Evolutionary conservation across 2,329 filamentous ascomycete species (phyloP).

Genomic region (Pseudocercospora macadamiae): DNA sequence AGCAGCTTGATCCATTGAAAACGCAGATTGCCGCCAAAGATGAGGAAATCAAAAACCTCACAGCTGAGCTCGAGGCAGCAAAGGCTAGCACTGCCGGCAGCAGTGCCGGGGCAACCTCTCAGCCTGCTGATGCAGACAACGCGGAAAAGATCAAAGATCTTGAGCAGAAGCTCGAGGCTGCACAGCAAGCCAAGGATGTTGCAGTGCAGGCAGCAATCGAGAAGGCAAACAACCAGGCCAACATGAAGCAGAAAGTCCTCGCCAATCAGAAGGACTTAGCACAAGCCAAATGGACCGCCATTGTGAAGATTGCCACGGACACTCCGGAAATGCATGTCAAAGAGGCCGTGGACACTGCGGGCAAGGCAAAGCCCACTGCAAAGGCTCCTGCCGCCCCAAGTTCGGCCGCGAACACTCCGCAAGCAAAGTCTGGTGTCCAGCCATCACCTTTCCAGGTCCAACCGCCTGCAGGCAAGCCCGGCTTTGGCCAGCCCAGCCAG

Average conservation of each 20-base stretch:
- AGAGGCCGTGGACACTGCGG: slow-evolving; percentile 85
- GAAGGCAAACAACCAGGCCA: slow-evolving; percentile 33
- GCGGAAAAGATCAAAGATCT: slow-evolving; percentile 17
- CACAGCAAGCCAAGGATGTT: slow-evolving; percentile 35
- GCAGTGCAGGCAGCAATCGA: slow-evolving; percentile 46
- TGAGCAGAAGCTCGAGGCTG: slow-evolving; percentile 31
- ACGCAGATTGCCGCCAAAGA: slow-evolving; percentile 37
- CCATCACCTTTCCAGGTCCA: slow-evolving; percentile 19
- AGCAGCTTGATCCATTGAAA: slow-evolving; percentile 44
- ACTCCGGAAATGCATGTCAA: slow-evolving; percentile 81
- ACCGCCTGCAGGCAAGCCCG: slow-evolving; percentile 11
- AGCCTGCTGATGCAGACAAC: background rate
- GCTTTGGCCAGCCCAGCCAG: slow-evolving; percentile 29
- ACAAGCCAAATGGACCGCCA: slow-evolving; percentile 73
- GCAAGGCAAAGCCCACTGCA: slow-evolving; percentile 53
- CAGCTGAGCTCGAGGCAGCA: slow-evolving; percentile 19
- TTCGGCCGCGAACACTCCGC: slow-evolving; percentile 18
- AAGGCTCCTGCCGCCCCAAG: slow-evolving; percentile 23
- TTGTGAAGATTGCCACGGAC: slow-evolving; percentile 79
- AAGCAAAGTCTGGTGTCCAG: slow-evolving; percentile 21
- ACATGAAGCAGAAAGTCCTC: slow-evolving; percentile 69
- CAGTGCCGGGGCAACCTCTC: background rate
- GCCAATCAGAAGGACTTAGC: slow-evolving; percentile 69
- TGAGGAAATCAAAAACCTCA: slow-evolving; percentile 34
- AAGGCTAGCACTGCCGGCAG: background rate